Percentiles rank a stretch among this genome's conserved stretches.
phyloP scores from a whole-genome alignment of 2,329 filamentous ascomycete genomes.

The Botrytis porri region DNA sequence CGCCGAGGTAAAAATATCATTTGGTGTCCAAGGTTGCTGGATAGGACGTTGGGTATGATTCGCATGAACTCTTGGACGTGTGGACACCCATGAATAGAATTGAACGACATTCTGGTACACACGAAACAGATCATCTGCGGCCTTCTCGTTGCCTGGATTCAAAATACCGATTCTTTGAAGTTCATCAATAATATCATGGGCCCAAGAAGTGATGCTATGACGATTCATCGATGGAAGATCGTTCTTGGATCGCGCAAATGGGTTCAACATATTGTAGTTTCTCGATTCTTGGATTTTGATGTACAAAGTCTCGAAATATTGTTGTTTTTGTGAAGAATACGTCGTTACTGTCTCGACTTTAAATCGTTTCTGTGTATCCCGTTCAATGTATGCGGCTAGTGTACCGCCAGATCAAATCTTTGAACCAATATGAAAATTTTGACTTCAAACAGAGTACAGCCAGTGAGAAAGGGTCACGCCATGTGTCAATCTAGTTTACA shows the following conservation, averaged over 20 bases:
- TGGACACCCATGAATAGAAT: neutral
- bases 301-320: neutral
- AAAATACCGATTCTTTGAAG: neutral
- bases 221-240: neutral
- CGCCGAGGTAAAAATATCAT: neutral
- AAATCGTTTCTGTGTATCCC: no score
- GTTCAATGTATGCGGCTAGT: neutral
- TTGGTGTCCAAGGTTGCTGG: no score
- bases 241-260: neutral
- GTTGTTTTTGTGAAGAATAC: neutral
- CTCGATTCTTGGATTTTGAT: neutral
- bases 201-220: neutral
- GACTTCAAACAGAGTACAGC: neutral
- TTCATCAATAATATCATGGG: conserved; percentile 1
- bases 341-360: neutral
- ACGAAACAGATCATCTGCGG: neutral
- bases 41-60: no score
- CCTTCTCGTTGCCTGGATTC: neutral
- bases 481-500: neutral
- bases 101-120: neutral
- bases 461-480: neutral
- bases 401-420: neutral
- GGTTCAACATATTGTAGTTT: neutral
- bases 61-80: neutral
- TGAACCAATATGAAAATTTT: neutral